Evolutionary conservation across 2,329 filamentous ascomycete species (phyloP), one percentile per base, ranked within the genome.

Genomic region (Aspergillus transmontanensis): DNA sequence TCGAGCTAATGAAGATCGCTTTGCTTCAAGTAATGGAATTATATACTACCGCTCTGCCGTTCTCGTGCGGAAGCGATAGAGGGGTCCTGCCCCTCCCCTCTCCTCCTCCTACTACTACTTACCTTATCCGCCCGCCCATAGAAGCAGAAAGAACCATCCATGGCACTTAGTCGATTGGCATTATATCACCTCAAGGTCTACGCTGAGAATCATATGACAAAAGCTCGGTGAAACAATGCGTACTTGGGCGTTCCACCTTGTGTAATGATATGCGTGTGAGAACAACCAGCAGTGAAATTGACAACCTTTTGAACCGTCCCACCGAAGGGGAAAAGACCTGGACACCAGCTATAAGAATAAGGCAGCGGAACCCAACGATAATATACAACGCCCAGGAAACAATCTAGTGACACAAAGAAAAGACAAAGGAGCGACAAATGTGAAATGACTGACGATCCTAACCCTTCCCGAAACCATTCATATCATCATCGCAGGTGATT

Each of bases 311-410:
- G 23, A 59, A 59, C 48, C 58, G 36, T 54, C 21, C 36, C 58
- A 41, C 36, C 57, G 28, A 57, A 59, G 14, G 62, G 36, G 61
- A 57, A 64, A 59, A 28, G 58, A 61, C 63, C 66, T 60, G 34
- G 57, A 68, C 67, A 66, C 64, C 61, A 59, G 45, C 58, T 57
- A 59, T 60, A 34, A 55, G 58, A 63, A 36, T 28, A 60, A 58
- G 56, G 64, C 53, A 59, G 45, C 16, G 59, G 45, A 41, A 58
- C 55, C 58, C 58, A 57, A 55, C 36, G 45, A 57, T 26, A 36
- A 63, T 64, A 55, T 63, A 65, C 61, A 67, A 67, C 65, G 64
- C 68, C 66, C 23, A 28, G 55, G 58, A 64, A 66, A 56, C 54
- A 32, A 32, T 51, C 26, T 34, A 51, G 21, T 39, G 28, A 58